Evolutionary conservation across 2,329 filamentous ascomycete genomes (phyloP), one percentile per base, ranked within the genome.

Genomic region (Colletotrichum sp.): DNA sequence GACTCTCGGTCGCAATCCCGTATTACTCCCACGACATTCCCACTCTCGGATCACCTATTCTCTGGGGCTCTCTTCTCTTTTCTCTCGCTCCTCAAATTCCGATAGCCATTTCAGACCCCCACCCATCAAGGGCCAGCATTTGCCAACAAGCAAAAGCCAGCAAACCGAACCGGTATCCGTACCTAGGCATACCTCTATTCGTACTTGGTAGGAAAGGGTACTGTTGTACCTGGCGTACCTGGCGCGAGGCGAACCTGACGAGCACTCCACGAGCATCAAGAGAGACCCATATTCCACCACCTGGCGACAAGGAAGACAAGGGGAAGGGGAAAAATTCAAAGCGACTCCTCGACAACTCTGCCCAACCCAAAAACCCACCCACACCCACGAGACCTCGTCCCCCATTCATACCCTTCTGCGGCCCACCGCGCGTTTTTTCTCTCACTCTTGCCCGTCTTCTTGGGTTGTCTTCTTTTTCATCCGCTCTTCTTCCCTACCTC

Each of bases 361-460:
- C 79, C 77, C 77, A 78, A 77, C 77, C 77, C 78, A 74, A 75
- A 69, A 75, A 77, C 74, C 67, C 71, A 70, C 74, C 71, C 67
- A 69, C 59, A 73, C 73, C 61, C 70, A 75, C 73, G 73, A 75
- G 70, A 73, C 65, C 70, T 64, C 25, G 36, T 65, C 63, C 13
- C 25, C 68, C 59, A 48, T 60, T 28, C 44, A 36, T 64, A 34
- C 73, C 71, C 57, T 66, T 64, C 30, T 44, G 57, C 70, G 73
- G 73, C 73, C 73, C 73, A 73, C 73, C 73, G 34, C 70, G 64
- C 64, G n/a, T 68, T 75, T 68, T 68, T 64, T 44, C 59, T 55
- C 34, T 12, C 36, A 32, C 28, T 48, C 57, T 30, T 66, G 39
- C 39, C 67, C 64, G 57, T 74, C 57, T 66, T 66, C 72, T 74